Conservation (phyloP, 1,284 basidiomycete species). For the Vanrija sp. region DNA sequence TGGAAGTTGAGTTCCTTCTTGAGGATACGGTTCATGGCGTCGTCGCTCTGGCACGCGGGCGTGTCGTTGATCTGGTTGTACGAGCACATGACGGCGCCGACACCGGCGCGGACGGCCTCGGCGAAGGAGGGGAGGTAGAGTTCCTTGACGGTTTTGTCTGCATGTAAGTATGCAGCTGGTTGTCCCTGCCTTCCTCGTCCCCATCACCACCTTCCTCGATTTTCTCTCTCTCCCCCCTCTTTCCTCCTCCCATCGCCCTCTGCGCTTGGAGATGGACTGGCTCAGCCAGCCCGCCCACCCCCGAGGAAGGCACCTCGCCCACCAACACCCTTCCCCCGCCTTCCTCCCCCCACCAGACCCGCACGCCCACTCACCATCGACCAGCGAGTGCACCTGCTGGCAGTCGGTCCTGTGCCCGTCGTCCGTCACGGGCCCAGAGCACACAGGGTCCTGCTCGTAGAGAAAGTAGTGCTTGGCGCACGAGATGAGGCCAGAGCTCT, state of each 20-base stretch:
- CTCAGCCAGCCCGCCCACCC: slow-evolving; percentile 2
- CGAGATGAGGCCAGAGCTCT: slow-evolving; percentile 45
- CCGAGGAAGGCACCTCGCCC: not conserved
- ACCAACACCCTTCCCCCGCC: no score
- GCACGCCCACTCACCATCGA: slow-evolving; percentile 31
- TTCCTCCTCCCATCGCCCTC: not conserved
- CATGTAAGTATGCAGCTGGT: no score
- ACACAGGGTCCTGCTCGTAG: slow-evolving; percentile 48
- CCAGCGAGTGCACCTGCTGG: slow-evolving; percentile 27
- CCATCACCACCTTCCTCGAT: not conserved
- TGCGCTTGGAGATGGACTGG: no score
- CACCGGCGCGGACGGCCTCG: slow-evolving; percentile 51
- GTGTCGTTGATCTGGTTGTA: slow-evolving; percentile 70
- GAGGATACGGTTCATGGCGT: slow-evolving; percentile 68
- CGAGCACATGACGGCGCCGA: slow-evolving; percentile 51
- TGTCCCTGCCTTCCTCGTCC: not conserved
- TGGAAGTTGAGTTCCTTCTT: slow-evolving; percentile 64
- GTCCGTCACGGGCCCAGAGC: slow-evolving; percentile 27
- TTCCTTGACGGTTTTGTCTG: slow-evolving; percentile 49
- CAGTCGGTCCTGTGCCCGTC: slow-evolving; percentile 32
- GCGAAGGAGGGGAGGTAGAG: slow-evolving; percentile 51
- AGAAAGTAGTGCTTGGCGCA: slow-evolving; percentile 49
- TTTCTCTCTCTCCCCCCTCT: not conserved
- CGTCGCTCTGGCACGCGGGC: slow-evolving; percentile 72
- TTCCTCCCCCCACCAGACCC: not conserved